phyloP scores from a whole-genome alignment of 2,329 filamentous ascomycete species.

The Alternaria viburni region DNA sequence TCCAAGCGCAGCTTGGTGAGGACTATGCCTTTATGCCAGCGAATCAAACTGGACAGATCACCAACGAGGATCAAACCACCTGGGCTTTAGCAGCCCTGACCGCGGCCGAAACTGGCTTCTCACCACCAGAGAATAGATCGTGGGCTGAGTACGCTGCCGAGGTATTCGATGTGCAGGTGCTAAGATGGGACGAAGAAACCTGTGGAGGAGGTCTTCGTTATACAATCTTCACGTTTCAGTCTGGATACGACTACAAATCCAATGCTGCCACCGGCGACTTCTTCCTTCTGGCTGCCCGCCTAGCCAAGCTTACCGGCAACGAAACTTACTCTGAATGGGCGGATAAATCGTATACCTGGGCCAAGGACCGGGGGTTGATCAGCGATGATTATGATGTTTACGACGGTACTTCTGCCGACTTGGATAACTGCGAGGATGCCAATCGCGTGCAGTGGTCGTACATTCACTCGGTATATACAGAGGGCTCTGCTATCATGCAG shows the following conservation, averaged over 20 bases:
- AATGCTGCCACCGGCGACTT: constrained; percentile 76
- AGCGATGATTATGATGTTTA: constrained; percentile 56
- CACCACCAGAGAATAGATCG: constrained; percentile 48
- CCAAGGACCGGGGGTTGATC: constrained; percentile 55
- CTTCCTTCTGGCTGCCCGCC: constrained; percentile 77
- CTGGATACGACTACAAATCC: constrained; percentile 81
- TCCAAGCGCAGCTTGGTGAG: constrained; percentile 46
- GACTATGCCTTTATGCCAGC: constrained; percentile 49
- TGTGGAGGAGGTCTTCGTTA: constrained; percentile 72
- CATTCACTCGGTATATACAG: constrained; percentile 56
- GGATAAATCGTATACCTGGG: constrained; percentile 64
- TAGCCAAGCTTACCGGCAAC: constrained; percentile 71
- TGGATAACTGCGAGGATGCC: constrained; percentile 55
- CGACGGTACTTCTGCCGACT: constrained; percentile 52
- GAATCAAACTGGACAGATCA: constrained; percentile 52
- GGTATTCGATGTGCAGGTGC: constrained; percentile 73
- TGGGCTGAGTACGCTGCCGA: constrained; percentile 71
- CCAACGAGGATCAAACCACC: constrained; percentile 75
- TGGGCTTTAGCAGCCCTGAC: constrained; percentile 72
- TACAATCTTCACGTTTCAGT: constrained; percentile 79
- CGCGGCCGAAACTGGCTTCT: constrained; percentile 70
- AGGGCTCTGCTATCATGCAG: constrained; percentile 61
- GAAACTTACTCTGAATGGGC: constrained; percentile 64
- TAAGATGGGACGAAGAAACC: constrained; percentile 66
- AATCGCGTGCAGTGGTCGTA: constrained; percentile 60